Evolutionary conservation across 2,329 filamentous ascomycete species (phyloP).

Genomic region (Didymella pinodella): DNA sequence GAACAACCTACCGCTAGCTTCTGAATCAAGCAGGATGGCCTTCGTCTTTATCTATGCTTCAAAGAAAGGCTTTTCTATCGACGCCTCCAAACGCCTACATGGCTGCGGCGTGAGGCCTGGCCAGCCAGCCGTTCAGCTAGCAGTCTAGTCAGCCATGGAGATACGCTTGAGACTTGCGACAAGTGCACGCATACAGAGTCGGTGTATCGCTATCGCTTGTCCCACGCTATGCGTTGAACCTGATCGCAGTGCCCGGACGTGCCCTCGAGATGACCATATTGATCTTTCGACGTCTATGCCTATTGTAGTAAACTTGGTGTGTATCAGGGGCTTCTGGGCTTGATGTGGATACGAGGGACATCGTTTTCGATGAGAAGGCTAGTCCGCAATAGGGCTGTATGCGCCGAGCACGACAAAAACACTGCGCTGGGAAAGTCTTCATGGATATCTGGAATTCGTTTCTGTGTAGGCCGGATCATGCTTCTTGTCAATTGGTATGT

Average conservation of each 20-base stretch:
- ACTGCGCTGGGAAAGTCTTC: not conserved
- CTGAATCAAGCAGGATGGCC: not conserved
- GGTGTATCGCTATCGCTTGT: not conserved
- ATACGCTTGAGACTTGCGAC: not conserved
- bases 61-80: not conserved
- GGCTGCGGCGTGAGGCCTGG: not conserved
- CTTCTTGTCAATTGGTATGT: not conserved
- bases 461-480: not conserved
- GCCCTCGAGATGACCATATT: not conserved
- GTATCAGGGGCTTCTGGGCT: not conserved
- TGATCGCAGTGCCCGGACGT: slow-evolving; percentile 9
- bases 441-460: not conserved
- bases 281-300: not conserved
- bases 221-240: not conserved
- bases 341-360: not conserved
- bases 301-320: not conserved
- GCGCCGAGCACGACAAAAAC: not conserved
- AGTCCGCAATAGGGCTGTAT: not conserved
- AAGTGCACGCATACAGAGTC: not conserved
- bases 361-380: not conserved
- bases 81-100: slow-evolving; percentile 1
- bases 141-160: slow-evolving; percentile 4
- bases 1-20: not conserved
- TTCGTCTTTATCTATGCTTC: slow-evolving; percentile 7
- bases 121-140: not conserved